Conservation (phyloP, 495 filamentous ascomycete genomes). For the Podospora anserina region DNA sequence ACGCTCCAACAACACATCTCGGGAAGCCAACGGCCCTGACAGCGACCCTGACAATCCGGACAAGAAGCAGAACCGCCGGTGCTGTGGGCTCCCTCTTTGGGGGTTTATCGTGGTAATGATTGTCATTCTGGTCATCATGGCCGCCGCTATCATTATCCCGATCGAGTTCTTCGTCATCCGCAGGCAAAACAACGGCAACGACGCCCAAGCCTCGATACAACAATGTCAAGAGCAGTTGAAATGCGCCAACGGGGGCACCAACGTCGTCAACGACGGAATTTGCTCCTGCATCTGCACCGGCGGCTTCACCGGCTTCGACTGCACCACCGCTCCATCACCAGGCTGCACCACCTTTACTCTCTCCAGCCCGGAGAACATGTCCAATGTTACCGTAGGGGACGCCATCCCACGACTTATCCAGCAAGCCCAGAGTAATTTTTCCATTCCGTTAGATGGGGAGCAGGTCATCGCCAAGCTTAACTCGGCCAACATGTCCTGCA, state of each 20-base stretch:
- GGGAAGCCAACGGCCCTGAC: constrained; percentile 21
- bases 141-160: constrained; percentile 85
- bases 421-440: constrained; percentile 64
- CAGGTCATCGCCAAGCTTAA: constrained; percentile 75
- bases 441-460: constrained; percentile 64
- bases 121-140: constrained; percentile 68
- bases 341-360: constrained; percentile 72
- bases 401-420: constrained; percentile 70
- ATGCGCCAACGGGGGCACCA: constrained; percentile 81
- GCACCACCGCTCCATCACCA: constrained; percentile 56
- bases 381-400: constrained; percentile 75
- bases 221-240: constrained; percentile 52
- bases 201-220: constrained; percentile 35
- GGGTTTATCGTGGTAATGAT: constrained; percentile 68
- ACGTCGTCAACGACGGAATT: constrained; percentile 56
- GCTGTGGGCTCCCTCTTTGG: constrained; percentile 82
- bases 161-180: constrained; percentile 75
- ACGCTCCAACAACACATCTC: constrained; percentile 33
- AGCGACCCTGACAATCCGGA: constrained; percentile 20
- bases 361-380: constrained; percentile 32
- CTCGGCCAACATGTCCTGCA: constrained; percentile 68
- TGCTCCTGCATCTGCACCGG: constrained; percentile 87
- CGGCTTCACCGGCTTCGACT: constrained; percentile 77
- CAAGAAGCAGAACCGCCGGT: constrained; percentile 35
- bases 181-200: constrained; percentile 33